These are phyloP conservation scores for Hortaea werneckii DNA, from an alignment of 2,329 filamentous ascomycete genomes.

Conservation along the genomic window DNA sequence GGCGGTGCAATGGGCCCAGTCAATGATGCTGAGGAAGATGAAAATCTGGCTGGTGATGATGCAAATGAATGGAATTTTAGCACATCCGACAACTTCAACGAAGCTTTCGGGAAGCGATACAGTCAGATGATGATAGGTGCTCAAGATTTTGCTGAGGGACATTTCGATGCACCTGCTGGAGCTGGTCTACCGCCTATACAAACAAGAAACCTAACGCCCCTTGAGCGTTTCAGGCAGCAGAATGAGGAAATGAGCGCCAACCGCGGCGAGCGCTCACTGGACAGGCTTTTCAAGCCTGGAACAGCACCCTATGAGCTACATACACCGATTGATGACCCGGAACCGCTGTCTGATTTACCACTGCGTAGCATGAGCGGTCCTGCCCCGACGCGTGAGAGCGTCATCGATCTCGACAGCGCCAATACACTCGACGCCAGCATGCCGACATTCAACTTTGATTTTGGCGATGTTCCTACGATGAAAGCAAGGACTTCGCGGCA, in stretches of 20 bases:
- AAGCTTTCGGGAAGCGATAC: constrained; percentile 23
- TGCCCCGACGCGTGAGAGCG: constrained; percentile 38
- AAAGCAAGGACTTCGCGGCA: constrained; percentile 37
- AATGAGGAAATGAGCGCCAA: constrained; percentile 49
- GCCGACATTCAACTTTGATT: constrained; percentile 35
- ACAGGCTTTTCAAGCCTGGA: constrained; percentile 47
- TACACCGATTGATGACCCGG: constrained; percentile 39
- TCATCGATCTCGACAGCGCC: constrained; percentile 50
- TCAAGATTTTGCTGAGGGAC: constrained; percentile 12
- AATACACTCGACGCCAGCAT: constrained; percentile 39
- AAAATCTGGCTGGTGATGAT: constrained; percentile 24
- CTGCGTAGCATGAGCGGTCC: constrained; percentile 33
- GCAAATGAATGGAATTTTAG: constrained; percentile 56
- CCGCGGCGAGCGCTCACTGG: constrained; percentile 46
- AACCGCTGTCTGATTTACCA: constrained; percentile 37
- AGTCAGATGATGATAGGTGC: constrained; percentile 22
- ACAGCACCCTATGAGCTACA: constrained; percentile 50
- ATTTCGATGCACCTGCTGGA: constrained; percentile 11
- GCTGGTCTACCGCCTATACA: constrained; percentile 11
- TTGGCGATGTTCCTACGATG: constrained; percentile 45
- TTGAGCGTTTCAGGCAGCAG: constrained; percentile 33
- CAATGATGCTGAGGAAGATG: constrained; percentile 30
- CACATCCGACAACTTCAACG: constrained; percentile 51
- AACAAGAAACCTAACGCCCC: constrained; percentile 9
- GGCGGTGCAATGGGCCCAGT: constrained; percentile 48